A percentile compares a stretch with the other conserved stretches of the same genome.
These are phyloP conservation scores for Boeremia lycopersici DNA, from an alignment of 2,329 filamentous ascomycete species.

Conservation along the genomic window DNA sequence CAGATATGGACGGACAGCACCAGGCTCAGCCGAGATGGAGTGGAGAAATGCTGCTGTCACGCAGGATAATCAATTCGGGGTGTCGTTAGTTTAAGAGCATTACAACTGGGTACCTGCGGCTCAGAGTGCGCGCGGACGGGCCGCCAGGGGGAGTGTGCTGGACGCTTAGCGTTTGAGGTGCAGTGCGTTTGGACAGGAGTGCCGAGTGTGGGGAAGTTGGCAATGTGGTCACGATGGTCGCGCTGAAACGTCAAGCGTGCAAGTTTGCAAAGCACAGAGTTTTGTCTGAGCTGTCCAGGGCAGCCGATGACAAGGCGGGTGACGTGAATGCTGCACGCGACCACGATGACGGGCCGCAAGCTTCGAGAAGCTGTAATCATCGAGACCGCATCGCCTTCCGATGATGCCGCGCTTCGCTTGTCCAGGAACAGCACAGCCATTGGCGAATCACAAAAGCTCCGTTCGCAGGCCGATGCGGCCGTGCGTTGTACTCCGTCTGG, in stretches of 20 bases:
- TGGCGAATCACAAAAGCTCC: conserved; percentile 15
- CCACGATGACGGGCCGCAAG: background rate
- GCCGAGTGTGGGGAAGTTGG: conserved; percentile 15
- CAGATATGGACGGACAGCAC: conserved; percentile 5
- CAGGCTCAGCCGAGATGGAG: conserved; percentile 12
- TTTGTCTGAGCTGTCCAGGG: background rate
- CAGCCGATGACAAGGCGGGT: conserved; percentile 4
- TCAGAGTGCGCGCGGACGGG: conserved; percentile 2
- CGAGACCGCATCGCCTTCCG: conserved; percentile 3
- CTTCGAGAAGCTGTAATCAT: background rate
- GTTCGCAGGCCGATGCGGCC: conserved; percentile 8
- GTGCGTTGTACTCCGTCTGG: conserved; percentile 10
- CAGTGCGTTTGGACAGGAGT: conserved; percentile 2
- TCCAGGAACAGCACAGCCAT: conserved; percentile 14
- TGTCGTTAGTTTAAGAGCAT: conserved; percentile 16
- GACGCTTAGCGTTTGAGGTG: conserved; percentile 7
- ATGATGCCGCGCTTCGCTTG: conserved; percentile 1
- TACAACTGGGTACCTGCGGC: conserved; percentile 15
- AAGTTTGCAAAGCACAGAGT: background rate
- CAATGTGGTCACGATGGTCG: conserved; percentile 12
- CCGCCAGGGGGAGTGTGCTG: conserved; percentile 1
- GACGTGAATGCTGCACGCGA: conserved; percentile 10
- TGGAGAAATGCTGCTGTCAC: conserved; percentile 17
- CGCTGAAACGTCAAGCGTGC: conserved; percentile 4
- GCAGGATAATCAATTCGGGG: conserved; percentile 6